Base-by-base conservation (phyloP, 2,329 filamentous ascomycete species). In the Pezicula neosporulosa region DNA sequence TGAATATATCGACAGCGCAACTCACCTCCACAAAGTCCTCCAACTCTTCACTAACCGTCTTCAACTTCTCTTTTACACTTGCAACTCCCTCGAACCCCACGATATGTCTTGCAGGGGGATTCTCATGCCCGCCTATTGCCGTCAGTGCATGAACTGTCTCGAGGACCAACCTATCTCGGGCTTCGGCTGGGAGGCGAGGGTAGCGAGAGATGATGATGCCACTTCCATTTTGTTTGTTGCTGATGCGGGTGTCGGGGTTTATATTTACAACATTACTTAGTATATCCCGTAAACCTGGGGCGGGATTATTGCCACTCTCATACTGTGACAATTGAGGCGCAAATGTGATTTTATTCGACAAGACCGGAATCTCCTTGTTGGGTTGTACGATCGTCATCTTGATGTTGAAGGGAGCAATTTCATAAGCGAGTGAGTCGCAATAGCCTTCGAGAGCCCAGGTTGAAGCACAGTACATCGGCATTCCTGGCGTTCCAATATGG, bases 371-470 rank as follows among this genome's bases (percentile, higher is more conserved):
- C 73, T 97, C 93, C 72, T 96, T 90, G 70, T 91, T 95, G 24
- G 92, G 91, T 74, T 99, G 93, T 42, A 99, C 87, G 59, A 97
- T 92, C 38, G 91, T 97, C 69, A 97, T 83, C 70, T 93, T 96
- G 73, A 97, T 85, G 71, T 97, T 97, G 75, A 97, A 97, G 0
- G 94, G 94, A 0, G 93, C 89, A 57, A 99, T 88, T 71, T 99
- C 94, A 70, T 97, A 99, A 1, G 93, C 92, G 21, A 99, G 78
- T 53, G 90, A 90, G 71, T 97, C 93, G 72, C 92, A 97, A 68
- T 94, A 97, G 16, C 93, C 94, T 71, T 97, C 94, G 35, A 97
- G 80, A 1, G 91, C 94, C 91, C 93, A 97, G 36, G 91, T 92
- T 13, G 91, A 89, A 16, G 93, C 90, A 58, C 91, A 94, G 68